Conservation (phyloP, 164 flowering plant species). For the Nymphaea thermarum region DNA sequence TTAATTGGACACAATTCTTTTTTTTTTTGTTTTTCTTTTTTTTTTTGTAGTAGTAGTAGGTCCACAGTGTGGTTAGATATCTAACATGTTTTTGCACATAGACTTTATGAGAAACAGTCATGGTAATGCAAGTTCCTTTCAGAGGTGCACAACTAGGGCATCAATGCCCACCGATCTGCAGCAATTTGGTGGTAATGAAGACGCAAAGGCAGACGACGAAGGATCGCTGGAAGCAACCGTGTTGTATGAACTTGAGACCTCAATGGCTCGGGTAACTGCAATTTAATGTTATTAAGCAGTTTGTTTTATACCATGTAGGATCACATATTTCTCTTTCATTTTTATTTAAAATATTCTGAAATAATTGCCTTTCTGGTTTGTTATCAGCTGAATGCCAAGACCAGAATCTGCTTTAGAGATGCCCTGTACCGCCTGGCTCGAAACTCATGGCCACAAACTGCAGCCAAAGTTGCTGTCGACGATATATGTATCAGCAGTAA, state of each 20-base stretch:
- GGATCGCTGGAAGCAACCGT: slow-evolving; percentile 28
- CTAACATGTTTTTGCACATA: background rate
- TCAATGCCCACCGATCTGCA: slow-evolving; percentile 10
- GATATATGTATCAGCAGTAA: background rate
- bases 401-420: slow-evolving; percentile 53
- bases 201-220: slow-evolving; percentile 10
- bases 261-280: slow-evolving; percentile 25
- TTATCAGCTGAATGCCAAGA: slow-evolving; percentile 30
- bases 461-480: background rate
- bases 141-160: slow-evolving; percentile 14
- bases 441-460: slow-evolving; percentile 17
- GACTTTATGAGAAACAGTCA: background rate
- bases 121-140: slow-evolving; percentile 2
- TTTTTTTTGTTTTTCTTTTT: too few species aligned
- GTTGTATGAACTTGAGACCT: slow-evolving; percentile 30
- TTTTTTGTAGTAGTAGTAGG: too few species aligned
- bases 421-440: slow-evolving; percentile 49
- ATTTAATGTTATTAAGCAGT: background rate
- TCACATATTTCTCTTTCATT: background rate
- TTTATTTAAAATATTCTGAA: background rate
- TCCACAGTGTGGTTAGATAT: background rate
- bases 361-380: background rate
- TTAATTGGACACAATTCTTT: background rate
- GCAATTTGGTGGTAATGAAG: background rate
- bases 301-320: background rate